Evolutionary conservation across 208 protist genomes (phyloP).

Genomic region (Crithidia expoeki): DNA sequence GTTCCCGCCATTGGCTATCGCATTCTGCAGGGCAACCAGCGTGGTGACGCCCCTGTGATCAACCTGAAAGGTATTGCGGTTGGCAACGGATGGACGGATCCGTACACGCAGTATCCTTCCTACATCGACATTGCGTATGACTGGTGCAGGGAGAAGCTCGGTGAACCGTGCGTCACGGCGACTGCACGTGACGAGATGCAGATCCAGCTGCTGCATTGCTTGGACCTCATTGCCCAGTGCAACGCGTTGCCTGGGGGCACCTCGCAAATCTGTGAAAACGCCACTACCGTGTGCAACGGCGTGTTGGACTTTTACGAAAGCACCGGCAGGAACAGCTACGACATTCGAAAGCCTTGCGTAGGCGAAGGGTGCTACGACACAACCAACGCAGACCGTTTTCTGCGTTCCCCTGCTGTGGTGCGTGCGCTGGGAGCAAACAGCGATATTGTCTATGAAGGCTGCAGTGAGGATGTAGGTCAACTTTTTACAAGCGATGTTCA

Average conservation of each 20-base stretch:
- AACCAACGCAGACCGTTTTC: not conserved
- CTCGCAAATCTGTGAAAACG: conserved; percentile 24
- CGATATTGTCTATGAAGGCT: conserved; percentile 16
- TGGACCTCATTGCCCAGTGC: conserved; percentile 39
- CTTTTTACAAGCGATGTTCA: conserved; percentile 76
- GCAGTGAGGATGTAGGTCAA: conserved; percentile 52
- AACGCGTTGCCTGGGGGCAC: conserved; percentile 17
- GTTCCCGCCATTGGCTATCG: no score
- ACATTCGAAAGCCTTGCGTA: conserved; percentile 72
- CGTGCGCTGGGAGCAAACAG: not conserved
- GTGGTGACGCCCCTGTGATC: no score
- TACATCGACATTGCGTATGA: no score
- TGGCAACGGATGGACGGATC: no score
- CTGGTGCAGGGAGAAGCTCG: no score
- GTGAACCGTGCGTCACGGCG: no score
- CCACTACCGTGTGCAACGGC: not conserved
- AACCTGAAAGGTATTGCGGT: no score
- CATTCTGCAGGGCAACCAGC: no score
- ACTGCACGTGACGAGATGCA: conserved; percentile 51
- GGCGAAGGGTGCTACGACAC: conserved; percentile 5
- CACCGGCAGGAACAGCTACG: conserved; percentile 84
- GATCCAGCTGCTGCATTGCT: conserved; percentile 48
- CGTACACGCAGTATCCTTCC: no score
- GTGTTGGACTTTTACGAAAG: conserved; percentile 22
- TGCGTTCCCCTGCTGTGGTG: not conserved